Evolutionary conservation across 2,329 filamentous ascomycete genomes (phyloP), one percentile per base, ranked within the genome.

Genomic region (Aspergillus jensenii): DNA sequence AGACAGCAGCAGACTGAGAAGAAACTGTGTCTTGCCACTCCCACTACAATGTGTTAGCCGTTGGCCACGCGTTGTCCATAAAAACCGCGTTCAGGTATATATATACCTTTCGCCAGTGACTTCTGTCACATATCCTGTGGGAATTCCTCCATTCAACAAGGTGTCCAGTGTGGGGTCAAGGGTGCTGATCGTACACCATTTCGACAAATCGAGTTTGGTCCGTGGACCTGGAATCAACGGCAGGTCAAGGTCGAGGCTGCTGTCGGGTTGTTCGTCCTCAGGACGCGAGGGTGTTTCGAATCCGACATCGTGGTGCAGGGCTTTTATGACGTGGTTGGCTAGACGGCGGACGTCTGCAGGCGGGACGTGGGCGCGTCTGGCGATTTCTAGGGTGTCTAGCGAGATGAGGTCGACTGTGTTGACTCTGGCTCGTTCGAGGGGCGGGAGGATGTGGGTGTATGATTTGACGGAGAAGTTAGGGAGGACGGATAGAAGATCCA

Each of bases 1-100:
- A 33, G 93, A 84, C 35, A 98, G 86, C 45, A 96, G 87, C 27
- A 99, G 83, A 21, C 88, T 87, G 27, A 98, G 84, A 27, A 98
- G 87, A 68, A 97, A 86, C 74, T 99, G 95, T 1, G 95, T 97
- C 82, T 99, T 99, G 68, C 93, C 95, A 64, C 88, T 90, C 67
- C 93, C 95, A 70, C 87, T 90, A 64, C 19, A 62, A 45, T n/a
- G 43, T 12, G 25, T 58, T 39, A 56, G 37, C 40, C 25, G 43
- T 47, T n/a, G 11, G 35, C 46, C 27, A 4, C 27, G 27, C 27
- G 9, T 31, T 31, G 27, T 3, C 27, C 27, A 31, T 31, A 31
- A 31, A 14, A 6, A 17, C 11, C 11, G 14, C 25, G 6, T 7
- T 27, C 25, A 31, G 14, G 12, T 35, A 4, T 7, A 39, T 19